Evolutionary conservation across 495 filamentous ascomycete genomes (phyloP).

Genomic region (Tetracladium setigerum): DNA sequence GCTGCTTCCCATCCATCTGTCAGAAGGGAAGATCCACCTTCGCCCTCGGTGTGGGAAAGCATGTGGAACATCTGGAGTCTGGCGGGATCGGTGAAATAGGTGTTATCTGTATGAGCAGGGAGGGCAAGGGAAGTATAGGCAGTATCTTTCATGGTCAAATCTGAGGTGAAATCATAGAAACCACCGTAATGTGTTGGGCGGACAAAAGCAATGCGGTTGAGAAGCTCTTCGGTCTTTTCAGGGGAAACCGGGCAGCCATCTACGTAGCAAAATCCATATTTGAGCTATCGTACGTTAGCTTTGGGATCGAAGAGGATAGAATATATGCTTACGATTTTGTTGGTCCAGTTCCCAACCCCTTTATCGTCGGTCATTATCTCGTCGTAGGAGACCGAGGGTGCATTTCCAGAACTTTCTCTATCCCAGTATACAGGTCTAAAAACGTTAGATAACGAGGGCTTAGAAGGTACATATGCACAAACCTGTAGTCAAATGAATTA

Average conservation of each 20-base stretch:
- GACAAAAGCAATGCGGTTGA: slow-evolving; percentile 77
- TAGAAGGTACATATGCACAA: neutral
- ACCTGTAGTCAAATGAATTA: neutral
- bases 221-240: slow-evolving; percentile 56
- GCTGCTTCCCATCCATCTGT: slow-evolving; percentile 81
- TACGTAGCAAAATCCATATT: slow-evolving; percentile 31
- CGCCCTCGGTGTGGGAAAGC: slow-evolving; percentile 61
- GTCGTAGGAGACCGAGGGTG: slow-evolving; percentile 49
- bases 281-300: slow-evolving; percentile 9
- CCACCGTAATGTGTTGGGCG: slow-evolving; percentile 86
- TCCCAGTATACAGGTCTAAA: slow-evolving; percentile 26
- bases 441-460: slow-evolving; percentile 9
- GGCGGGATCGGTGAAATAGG: slow-evolving; percentile 86
- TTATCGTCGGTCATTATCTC: slow-evolving; percentile 49
- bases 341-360: slow-evolving; percentile 48
- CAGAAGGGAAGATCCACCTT: slow-evolving; percentile 65
- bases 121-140: slow-evolving; percentile 83
- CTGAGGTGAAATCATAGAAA: slow-evolving; percentile 91
- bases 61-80: slow-evolving; percentile 88
- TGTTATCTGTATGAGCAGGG: slow-evolving; percentile 80
- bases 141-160: slow-evolving; percentile 80
- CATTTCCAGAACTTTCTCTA: slow-evolving; percentile 25
- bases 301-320: neutral
- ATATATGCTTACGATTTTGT: slow-evolving; percentile 48
- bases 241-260: slow-evolving; percentile 57